A percentile compares a stretch with the other conserved stretches of the same genome.
Evolutionary conservation across 116 monocot species (phyloP).

Genomic region (Iris pallida): DNA sequence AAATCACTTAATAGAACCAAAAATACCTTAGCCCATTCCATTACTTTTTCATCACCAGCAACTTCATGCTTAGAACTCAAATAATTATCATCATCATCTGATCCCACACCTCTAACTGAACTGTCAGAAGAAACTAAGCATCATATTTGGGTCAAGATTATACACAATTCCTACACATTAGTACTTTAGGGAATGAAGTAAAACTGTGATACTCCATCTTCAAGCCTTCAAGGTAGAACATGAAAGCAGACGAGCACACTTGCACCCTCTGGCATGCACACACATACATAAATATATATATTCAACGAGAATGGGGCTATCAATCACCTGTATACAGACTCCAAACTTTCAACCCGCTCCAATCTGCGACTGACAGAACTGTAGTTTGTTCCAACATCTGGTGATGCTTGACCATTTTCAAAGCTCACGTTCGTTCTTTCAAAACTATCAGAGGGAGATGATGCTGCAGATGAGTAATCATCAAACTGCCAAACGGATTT

Average conservation of each 20-base stretch:
- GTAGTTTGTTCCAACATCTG: slow-evolving; percentile 29
- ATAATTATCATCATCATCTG: slow-evolving; percentile 79
- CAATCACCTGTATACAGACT: slow-evolving; percentile 72
- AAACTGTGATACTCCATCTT: no score
- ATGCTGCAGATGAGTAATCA: slow-evolving; percentile 72
- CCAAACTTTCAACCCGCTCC: slow-evolving; percentile 64
- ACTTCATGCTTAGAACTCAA: slow-evolving; percentile 42
- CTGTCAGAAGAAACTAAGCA: slow-evolving; percentile 52
- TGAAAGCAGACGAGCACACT: no score
- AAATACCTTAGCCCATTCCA: slow-evolving; percentile 94
- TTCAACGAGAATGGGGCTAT: background rate
- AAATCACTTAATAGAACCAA: background rate
- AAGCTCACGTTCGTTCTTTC: slow-evolving; percentile 49
- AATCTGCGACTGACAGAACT: slow-evolving; percentile 22
- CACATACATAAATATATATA: no score
- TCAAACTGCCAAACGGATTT: slow-evolving; percentile 47
- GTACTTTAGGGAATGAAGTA: no score
- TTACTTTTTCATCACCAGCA: slow-evolving; percentile 72
- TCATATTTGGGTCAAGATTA: slow-evolving; percentile 10
- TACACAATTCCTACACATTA: background rate
- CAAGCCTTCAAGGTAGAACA: no score
- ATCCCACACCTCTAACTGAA: slow-evolving; percentile 71
- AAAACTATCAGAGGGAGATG: slow-evolving; percentile 74
- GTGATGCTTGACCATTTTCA: slow-evolving; percentile 68
- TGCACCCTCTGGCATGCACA: no score